Evolutionary conservation across 2,329 filamentous ascomycete species (phyloP).

Genomic region (Penicillium sclerotigenum): DNA sequence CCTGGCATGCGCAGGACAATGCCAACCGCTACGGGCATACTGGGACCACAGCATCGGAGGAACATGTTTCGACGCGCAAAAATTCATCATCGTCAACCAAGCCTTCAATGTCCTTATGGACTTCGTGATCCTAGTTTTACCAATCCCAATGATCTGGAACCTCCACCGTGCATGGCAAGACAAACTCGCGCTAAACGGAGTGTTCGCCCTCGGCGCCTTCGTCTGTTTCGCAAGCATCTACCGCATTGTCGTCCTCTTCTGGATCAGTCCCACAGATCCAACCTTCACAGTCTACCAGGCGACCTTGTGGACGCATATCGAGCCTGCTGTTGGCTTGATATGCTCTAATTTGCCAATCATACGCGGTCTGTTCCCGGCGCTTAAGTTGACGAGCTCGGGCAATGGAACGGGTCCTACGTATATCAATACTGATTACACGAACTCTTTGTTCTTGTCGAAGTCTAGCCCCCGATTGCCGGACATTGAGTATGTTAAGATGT

Average conservation of each 20-base stretch:
- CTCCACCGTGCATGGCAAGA: conserved; percentile 36
- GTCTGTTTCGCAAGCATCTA: conserved; percentile 39
- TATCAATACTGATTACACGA: conserved; percentile 27
- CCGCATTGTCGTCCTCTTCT: conserved; percentile 37
- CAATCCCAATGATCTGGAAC: conserved; percentile 36
- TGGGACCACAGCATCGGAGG: conserved; percentile 30
- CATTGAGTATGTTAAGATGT: conserved; percentile 30
- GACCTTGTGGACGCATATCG: conserved; percentile 37
- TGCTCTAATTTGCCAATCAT: conserved; percentile 37
- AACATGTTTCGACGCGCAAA: conserved; percentile 27
- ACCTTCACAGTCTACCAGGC: conserved; percentile 37
- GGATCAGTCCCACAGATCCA: conserved; percentile 27
- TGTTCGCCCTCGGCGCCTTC: conserved; percentile 32
- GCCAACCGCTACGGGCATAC: conserved; percentile 30
- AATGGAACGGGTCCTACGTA: conserved; percentile 23
- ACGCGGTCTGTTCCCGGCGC: conserved; percentile 32
- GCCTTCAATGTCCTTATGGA: conserved; percentile 35
- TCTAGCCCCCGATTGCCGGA: conserved; percentile 26
- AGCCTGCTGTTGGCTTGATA: conserved; percentile 35
- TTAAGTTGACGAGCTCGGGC: conserved; percentile 26
- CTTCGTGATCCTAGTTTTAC: conserved; percentile 31
- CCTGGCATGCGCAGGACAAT: conserved; percentile 34
- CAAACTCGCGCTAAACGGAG: conserved; percentile 34
- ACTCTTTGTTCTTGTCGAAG: conserved; percentile 23
- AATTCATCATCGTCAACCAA: conserved; percentile 36